phyloP scores from a whole-genome alignment of 495 filamentous ascomycete genomes.

The Tuber borchii region DNA sequence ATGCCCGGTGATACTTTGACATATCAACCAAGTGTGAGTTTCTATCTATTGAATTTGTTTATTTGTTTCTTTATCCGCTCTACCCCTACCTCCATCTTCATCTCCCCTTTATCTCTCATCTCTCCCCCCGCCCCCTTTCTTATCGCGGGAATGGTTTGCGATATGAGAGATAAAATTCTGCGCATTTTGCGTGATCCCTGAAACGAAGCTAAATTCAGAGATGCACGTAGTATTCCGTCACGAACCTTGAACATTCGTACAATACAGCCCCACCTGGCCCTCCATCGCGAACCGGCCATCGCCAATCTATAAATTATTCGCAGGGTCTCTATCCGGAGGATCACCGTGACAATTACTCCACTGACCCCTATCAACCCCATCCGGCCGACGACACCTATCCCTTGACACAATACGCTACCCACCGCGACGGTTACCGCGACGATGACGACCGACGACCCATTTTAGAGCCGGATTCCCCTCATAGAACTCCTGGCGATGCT shows the following conservation, averaged over 20 bases:
- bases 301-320: constrained; percentile 19
- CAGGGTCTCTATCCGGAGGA: constrained; percentile 30
- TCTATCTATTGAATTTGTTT: background rate
- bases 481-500: constrained; percentile 48
- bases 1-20: constrained; percentile 30
- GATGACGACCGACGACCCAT: constrained; percentile 59
- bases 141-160: constrained; percentile 5
- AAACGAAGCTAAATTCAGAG: constrained; percentile 5
- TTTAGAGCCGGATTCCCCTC: constrained; percentile 51
- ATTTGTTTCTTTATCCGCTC: background rate
- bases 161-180: background rate
- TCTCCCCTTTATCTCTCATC: background rate
- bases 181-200: background rate
- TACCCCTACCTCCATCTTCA: background rate
- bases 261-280: constrained; percentile 28
- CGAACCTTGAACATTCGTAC: constrained; percentile 39
- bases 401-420: constrained; percentile 27
- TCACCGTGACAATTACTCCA: constrained; percentile 28
- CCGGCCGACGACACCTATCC: constrained; percentile 29
- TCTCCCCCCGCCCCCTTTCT: background rate
- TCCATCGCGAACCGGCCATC: constrained; percentile 26
- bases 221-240: constrained; percentile 33
- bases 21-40: constrained; percentile 41
- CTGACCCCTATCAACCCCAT: constrained; percentile 36
- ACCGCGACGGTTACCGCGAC: constrained; percentile 45